Base-by-base conservation (phyloP, 371 early-diverging fungal species). In the Smittium mucronatum region DNA sequence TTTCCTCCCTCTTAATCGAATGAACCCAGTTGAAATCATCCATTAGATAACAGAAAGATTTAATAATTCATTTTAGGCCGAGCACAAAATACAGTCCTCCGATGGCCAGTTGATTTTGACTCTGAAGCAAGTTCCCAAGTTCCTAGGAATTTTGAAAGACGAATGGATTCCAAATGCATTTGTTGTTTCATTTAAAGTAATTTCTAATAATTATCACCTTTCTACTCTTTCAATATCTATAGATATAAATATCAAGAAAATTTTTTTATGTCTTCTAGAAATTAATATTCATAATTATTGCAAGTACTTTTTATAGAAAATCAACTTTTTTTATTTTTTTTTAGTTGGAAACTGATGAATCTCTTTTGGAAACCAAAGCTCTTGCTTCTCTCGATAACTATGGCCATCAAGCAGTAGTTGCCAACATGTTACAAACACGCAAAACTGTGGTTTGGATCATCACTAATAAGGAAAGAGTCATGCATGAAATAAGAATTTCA, bases 391-490 rank as follows among this genome's bases (percentile, higher is more conserved):
- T 98, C 31, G 80, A 79, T 28, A 85, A 87, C 8, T 98, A 98
- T 76, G 93, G 94, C 15, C 99, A 98, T 78, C 96, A 98, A 75
- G 84, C 94, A 29, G 99, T 98, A 21, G 92, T 98, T 78, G 97
- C 90, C 30, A 98, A 98, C 71, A 85, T 97, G 78, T 77, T 98
- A 26, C 73, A 79, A 33, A 94, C 94, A 0, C 86, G 99, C 36
- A 97, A 97, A 79, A 78, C 82, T 35, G 82, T 84, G 16, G 97
- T 98, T 21, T 85, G 85, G 70, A 71, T 96, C 68, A 85, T 91
- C 47, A 88, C 88, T 8, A 70, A 76, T 32, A 75, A 83, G 21
- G 80, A 78, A 11, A 60, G 79, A 11, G 82, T 79, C 1, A 82
- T 87, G 60, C 74, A 78, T 58, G 83, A 85, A 35, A 75, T 97